Percentiles rank a stretch among this genome's conserved stretches.
Conservation (phyloP, 1,139 yeast genomes). For the Tardiomyces blankii region DNA sequence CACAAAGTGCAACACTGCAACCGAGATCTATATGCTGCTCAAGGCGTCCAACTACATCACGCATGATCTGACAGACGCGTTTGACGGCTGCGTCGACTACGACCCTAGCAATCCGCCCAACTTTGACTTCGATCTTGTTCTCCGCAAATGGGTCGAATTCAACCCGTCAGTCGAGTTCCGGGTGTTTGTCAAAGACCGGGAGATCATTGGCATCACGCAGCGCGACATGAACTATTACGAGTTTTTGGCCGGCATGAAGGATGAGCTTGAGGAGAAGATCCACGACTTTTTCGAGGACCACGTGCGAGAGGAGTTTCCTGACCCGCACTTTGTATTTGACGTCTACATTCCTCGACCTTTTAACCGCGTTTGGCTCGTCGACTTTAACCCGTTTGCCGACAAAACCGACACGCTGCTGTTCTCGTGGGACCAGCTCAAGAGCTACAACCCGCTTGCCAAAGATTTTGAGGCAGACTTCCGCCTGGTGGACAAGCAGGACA, state of each 20-base stretch:
- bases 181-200: conserved; percentile 56
- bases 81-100: conserved; percentile 29
- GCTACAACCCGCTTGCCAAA: conserved; percentile 24
- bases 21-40: conserved; percentile 67
- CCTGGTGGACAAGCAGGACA: conserved; percentile 55
- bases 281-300: conserved; percentile 44
- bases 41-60: conserved; percentile 82
- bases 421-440: conserved; percentile 69
- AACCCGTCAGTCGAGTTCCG: conserved; percentile 90
- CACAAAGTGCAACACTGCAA: conserved; percentile 54
- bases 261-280: conserved; percentile 37
- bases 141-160: conserved; percentile 69
- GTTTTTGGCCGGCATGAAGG: conserved; percentile 42
- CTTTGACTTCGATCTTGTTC: conserved; percentile 47
- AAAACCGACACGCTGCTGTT: conserved; percentile 67
- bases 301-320: conserved; percentile 39
- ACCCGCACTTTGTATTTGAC: conserved; percentile 57
- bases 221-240: conserved; percentile 77
- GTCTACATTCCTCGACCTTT: conserved; percentile 73
- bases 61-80: conserved; percentile 72
- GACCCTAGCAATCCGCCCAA: conserved; percentile 11
- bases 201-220: conserved; percentile 66
- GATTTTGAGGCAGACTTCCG: conserved; percentile 43
- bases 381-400: conserved; percentile 75
- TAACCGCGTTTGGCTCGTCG: conserved; percentile 54